Evolutionary conservation across 352 stramenopile genomes (phyloP), one percentile per base, ranked within the genome.

Genomic region (Thalassiosira livingstoniorum): DNA sequence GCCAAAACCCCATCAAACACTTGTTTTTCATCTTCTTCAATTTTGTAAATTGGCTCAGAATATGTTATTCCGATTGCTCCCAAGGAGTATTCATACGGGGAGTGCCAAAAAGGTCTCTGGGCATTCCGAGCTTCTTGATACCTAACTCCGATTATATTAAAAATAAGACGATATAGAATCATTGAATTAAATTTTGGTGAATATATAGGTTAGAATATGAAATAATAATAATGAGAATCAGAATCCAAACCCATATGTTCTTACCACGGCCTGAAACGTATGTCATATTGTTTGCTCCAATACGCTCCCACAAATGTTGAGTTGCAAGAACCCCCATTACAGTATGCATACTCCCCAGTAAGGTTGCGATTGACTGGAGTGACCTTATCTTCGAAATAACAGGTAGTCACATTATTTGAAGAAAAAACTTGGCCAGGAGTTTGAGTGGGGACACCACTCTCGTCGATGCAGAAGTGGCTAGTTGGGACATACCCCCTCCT

Each of bases 1-100:
- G 74, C 74, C 21, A 90, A 35, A 3, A 87, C 83, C 21, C 83
- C 83, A 25, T 25, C 42, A 79, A 90, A 90, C 0, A 87, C 58
- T 25, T 78, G 47, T 58, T 58, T 27, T 15, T 78, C 79, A n/a
- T 63, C 42, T n/a, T 71, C 64, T 32, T 80, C 42, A 4, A 32
- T 65, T 23, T 27, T 64, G 43, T 87, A 90, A 13, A 90, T 69
- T 4, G 83, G 83, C 7, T 75, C 10, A n/a, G 69, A 51, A 37
- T 74, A 85, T 0, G 79, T 87, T n/a, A 90, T 82, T n/a, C 83
- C 83, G 35, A 90, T 75, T 58, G 66, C 43, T 2, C 25, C 45
- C 31, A 51, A 69, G 11, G 43, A 18, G 35, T 78, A 86, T 4
- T 58, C 23, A 69, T 87, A 87, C 4, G 83, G 83, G 37, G 58